These are phyloP conservation scores for Lobosporangium transversale DNA, from an alignment of 192 early-diverging fungal species.

Conservation along the genomic window DNA sequence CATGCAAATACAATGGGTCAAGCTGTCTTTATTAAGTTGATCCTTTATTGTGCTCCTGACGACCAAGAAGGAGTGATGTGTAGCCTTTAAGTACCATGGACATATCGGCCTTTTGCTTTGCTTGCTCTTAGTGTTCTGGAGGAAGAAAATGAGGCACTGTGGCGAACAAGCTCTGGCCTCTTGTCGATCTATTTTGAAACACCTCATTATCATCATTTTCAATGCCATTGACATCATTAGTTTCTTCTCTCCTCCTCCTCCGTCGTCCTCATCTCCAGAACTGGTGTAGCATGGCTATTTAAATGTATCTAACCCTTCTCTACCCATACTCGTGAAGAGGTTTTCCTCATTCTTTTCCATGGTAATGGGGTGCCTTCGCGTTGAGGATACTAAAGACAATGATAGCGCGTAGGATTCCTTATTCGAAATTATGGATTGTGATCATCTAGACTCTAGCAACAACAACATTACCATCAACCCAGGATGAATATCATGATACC, in stretches of 20 bases:
- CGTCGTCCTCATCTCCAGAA: background rate
- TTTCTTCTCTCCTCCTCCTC: background rate
- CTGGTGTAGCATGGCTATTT: constrained; percentile 18
- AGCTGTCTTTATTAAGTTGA: too few species aligned
- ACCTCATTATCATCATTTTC: background rate
- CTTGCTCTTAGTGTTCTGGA: constrained; percentile 3
- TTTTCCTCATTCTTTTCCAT: constrained; percentile 25
- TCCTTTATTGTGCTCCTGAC: too few species aligned
- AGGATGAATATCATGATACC: too few species aligned
- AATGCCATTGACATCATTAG: constrained; percentile 1
- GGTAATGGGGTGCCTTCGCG: constrained; percentile 22
- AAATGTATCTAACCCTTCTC: background rate
- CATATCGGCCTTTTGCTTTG: constrained; percentile 7
- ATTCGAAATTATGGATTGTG: too few species aligned
- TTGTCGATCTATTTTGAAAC: background rate
- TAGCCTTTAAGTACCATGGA: constrained; percentile 17
- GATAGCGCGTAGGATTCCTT: background rate
- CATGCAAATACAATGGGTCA: too few species aligned
- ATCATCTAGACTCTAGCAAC: too few species aligned
- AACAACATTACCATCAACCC: too few species aligned
- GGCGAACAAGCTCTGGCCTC: background rate
- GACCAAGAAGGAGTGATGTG: constrained; percentile 6
- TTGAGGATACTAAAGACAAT: background rate
- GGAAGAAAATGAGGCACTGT: background rate
- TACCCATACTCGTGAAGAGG: background rate